Evolutionary conservation across 768 basidiomycete genomes (phyloP), one percentile per base, ranked within the genome.

Genomic region (Trametes sanguinea): DNA sequence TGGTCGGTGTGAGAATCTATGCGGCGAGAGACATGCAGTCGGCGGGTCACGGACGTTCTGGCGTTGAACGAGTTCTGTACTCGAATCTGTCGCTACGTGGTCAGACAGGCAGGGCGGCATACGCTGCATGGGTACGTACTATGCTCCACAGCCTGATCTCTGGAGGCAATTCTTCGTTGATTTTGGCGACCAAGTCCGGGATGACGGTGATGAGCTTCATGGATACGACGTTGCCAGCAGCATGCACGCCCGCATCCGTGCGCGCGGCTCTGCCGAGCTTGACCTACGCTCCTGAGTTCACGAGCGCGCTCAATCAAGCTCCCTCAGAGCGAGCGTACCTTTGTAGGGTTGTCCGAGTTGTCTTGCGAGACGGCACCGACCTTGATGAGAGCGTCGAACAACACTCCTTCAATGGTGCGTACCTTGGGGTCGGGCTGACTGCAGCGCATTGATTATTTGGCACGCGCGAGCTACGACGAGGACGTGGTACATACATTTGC

Each of bases 191-290:
- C 63, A 95, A 76, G 66, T 93, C 86, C 2, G 93, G 92, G 10
- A 94, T 82, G 17, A 78, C 74, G 27, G 85, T 80, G 69, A 97
- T 97, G 82, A 96, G 83, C 75, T 97, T 97, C 69, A 97, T 81
- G 29, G 92, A 90, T 2, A 98, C 90, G 32, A 95, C 77, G 72
- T 99, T 99, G 9, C 95, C 92, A 27, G 95, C 95, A 11, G 97
- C 97, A 72, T 97, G 95, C 6, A 99, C 97, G 29, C 97, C 97
- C 2, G 95, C 92, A 73, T 99, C 97, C 1, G 97, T 99, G 8
- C 97, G 82, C 17, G 97, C 97, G 7, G 96, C 94, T 33, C 97
- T 85, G 22, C 85, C 87, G 11, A 98, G 83, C 51, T 80, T 83
- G 54, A 96, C 92, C 92, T 95, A 58, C 4, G 46, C 13, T 29